Base-by-base conservation (phyloP, 352 stramenopile genomes). In the Phytophthora sp. region DNA sequence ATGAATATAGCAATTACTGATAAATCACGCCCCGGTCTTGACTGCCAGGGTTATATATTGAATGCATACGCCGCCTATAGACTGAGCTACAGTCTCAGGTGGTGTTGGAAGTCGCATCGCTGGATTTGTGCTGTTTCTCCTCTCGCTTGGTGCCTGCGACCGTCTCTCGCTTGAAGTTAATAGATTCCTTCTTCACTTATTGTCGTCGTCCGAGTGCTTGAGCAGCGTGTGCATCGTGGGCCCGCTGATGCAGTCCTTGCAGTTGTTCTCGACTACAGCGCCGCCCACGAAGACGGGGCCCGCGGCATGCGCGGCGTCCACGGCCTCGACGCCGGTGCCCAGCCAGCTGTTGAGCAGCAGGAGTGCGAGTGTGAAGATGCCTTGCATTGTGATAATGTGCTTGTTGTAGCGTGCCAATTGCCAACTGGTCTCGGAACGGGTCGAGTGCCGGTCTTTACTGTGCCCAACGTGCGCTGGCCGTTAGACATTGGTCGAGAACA, bases 361-460 rank as follows among this genome's bases (percentile, higher is more conserved):
- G 42, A 82, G 60, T 46, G 74, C 66, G 62, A 82, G 67, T 20
- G 71, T 75, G 67, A 82, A 82, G 59, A 82, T 66, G 26, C 62
- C 71, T 54, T 82, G 74, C 74, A 82, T 81, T 24, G n/a, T 46
- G 31, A 15, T 30, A 26, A n/a, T 42, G 36, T 24, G 24, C 26
- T 33, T 30, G 26, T 29, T 20, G 7, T n/a, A 26, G 23, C n/a
- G 21, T 46, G 23, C 54, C 7, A 71, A 71, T 62, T 60, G 56
- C 38, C 24, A 66, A 66, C 56, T 71, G 62, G 54, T 47, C 44
- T 41, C 26, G 41, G 35, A 36, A 11, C 24, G 29, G n/a, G 18
- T n/a, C 23, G 11, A 20, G 26, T 21, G n/a, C n/a, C 15, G 29
- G 13, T 61, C 24, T 52, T 26, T 36, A 51, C 50, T 11, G 24